Base-by-base conservation (phyloP, 345 rosid genomes). In the Hibiscus trionum region DNA sequence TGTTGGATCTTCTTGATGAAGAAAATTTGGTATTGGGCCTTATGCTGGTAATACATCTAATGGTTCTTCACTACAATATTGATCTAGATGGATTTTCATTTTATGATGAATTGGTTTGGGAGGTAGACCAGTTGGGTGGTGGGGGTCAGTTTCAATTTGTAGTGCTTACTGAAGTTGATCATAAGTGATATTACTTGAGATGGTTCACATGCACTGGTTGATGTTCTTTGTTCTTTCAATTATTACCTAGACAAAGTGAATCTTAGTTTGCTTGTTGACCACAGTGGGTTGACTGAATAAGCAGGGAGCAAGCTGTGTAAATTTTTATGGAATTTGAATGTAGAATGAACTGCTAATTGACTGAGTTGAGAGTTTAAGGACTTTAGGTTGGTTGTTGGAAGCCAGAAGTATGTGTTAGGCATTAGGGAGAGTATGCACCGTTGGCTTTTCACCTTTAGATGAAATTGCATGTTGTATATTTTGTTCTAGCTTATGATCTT, bases 41-140 rank as follows among this genome's bases (percentile, higher is more conserved):
- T 50, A 27, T 68, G 26, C 39, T 16, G 46, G 46, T 4, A 9
- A 27, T 15, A 56, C n/a, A 52, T 49, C 44, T 50, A 27, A 35
- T 49, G 42, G 42, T 68, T 66, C 27, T 31, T 7, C 27, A 52
- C 27, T 27, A 16, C n/a, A 49, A 47, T 67, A 21, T 50, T 50
- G 19, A 66, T 46, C 69, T 66, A 64, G 69, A 5, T 42, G 56
- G 56, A 64, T 62, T 62, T 60, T 62, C 26, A n/a, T 63, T 63
- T 63, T 5, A 17, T 37, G 27, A 63, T 37, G 49, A 63, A 35
- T 11, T 44, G 31, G n/a, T 44, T 44, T 66, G 55, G 10, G 11
- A 19, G n/a, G 53, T 65, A 17, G 50, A 19, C 17, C 39, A 39
- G 66, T 35, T 19, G 27, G 17, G 60, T 57, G 61, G 37, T 6